phyloP scores from a whole-genome alignment of 257 asterid genomes.

The Agastache rugosa region DNA sequence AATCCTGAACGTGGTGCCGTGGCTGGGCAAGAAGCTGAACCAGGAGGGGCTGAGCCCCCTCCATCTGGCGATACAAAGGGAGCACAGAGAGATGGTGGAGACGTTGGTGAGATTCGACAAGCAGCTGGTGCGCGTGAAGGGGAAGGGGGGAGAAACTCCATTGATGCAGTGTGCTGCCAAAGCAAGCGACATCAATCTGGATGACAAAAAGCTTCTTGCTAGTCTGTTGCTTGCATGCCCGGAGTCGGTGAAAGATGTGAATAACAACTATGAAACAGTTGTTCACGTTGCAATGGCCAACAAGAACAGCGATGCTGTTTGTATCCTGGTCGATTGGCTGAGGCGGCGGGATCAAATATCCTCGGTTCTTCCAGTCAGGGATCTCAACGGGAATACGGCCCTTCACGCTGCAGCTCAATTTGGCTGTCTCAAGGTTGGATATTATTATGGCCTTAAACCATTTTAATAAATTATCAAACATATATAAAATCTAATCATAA shows the following conservation, averaged over 20 bases:
- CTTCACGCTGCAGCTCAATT: slow-evolving; percentile 27
- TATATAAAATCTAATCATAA: too few relatives aligned
- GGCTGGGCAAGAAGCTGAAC: slow-evolving; percentile 39
- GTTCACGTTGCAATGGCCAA: slow-evolving; percentile 12
- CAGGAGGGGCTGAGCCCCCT: slow-evolving; percentile 40
- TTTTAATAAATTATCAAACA: too few relatives aligned
- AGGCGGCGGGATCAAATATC: neutral
- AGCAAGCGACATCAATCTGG: too few relatives aligned
- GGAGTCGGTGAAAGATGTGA: slow-evolving; percentile 15
- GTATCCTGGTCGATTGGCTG: slow-evolving; percentile 29
- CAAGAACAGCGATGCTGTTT: neutral
- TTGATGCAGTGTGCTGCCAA: slow-evolving; percentile 27
- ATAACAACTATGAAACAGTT: slow-evolving; percentile 15
- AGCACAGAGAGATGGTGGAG: neutral
- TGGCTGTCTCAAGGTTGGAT: neutral
- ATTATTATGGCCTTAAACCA: too few relatives aligned
- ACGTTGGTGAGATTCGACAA: slow-evolving; percentile 6
- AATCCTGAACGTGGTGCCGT: slow-evolving; percentile 38
- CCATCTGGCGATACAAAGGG: slow-evolving; percentile 24
- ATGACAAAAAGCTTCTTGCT: neutral
- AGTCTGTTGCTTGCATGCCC: slow-evolving; percentile 16
- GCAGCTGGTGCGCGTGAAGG: slow-evolving; percentile 39
- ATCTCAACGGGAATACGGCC: neutral
- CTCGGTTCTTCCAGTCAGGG: slow-evolving; percentile 14
- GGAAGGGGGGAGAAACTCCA: slow-evolving; percentile 35